Evolutionary conservation across 768 basidiomycete genomes (phyloP).

Genomic region (Rhizopogon roseolus): DNA sequence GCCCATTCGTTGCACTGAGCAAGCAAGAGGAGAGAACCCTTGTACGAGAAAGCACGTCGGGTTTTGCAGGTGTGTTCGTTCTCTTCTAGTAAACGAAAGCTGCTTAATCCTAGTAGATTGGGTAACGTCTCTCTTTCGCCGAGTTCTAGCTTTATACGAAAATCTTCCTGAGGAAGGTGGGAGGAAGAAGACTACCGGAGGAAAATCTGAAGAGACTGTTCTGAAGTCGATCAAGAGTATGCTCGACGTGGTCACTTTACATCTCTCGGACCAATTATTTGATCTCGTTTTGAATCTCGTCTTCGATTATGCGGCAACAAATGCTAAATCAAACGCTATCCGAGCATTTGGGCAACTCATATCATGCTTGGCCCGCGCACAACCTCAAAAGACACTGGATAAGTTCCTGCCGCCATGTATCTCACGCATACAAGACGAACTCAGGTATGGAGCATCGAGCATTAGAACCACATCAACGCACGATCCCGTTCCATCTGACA

Average conservation of each 20-base stretch:
- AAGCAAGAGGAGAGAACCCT: slow-evolving; percentile 67
- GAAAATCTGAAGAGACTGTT: slow-evolving; percentile 74
- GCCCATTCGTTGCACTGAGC: slow-evolving; percentile 35
- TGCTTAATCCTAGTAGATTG: slow-evolving; percentile 47
- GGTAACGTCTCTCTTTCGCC: slow-evolving; percentile 72
- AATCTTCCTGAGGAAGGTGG: slow-evolving; percentile 96
- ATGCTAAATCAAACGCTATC: slow-evolving; percentile 88
- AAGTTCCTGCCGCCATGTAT: slow-evolving; percentile 79
- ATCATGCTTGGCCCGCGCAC: slow-evolving; percentile 74
- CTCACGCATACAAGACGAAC: slow-evolving; percentile 74
- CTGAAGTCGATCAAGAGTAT: slow-evolving; percentile 77
- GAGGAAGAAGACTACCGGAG: slow-evolving; percentile 76
- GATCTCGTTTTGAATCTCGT: slow-evolving; percentile 82
- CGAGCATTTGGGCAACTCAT: slow-evolving; percentile 86
- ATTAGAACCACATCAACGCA: slow-evolving; percentile 75
- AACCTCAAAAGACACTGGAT: slow-evolving; percentile 69
- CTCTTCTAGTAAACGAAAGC: background rate
- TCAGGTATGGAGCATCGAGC: slow-evolving; percentile 88
- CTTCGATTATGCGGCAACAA: slow-evolving; percentile 83
- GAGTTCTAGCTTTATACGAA: slow-evolving; percentile 79
- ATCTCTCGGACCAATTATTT: slow-evolving; percentile 61
- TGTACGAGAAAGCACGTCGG: slow-evolving; percentile 72
- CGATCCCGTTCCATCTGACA: slow-evolving; percentile 74
- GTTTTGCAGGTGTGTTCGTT: slow-evolving; percentile 58
- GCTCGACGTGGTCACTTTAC: slow-evolving; percentile 76